These are phyloP conservation scores for Huntiella decipiens DNA, from an alignment of 2,329 filamentous ascomycete species.

Conservation along the genomic window DNA sequence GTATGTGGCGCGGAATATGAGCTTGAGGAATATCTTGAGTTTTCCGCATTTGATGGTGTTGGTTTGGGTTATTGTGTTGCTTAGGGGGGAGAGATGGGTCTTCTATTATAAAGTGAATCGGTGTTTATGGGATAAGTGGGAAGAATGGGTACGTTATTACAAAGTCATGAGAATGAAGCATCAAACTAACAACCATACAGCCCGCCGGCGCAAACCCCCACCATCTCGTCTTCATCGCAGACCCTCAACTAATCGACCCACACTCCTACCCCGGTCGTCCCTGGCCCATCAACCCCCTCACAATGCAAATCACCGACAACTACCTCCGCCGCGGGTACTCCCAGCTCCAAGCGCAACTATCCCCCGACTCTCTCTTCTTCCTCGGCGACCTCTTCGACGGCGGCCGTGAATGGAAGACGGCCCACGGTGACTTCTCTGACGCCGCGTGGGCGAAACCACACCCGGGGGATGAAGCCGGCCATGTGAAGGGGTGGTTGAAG, in stretches of 20 bases:
- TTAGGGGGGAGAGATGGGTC: constrained; percentile 69
- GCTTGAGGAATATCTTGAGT: constrained; percentile 33
- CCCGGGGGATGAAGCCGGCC: constrained; percentile 31
- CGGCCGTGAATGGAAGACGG: constrained; percentile 81
- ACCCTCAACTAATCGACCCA: constrained; percentile 81
- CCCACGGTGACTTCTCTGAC: constrained; percentile 37
- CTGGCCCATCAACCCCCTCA: constrained; percentile 36
- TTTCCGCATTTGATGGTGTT: constrained; percentile 48
- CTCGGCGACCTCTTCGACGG: constrained; percentile 91
- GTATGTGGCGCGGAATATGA: constrained; percentile 23
- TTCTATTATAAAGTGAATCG: constrained; percentile 51
- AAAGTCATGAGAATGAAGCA: neutral
- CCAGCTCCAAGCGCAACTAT: constrained; percentile 54
- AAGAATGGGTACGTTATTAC: constrained; percentile 55
- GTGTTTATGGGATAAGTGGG: constrained; percentile 78
- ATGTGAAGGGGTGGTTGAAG: constrained; percentile 47
- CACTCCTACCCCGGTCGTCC: constrained; percentile 81
- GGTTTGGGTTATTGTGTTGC: constrained; percentile 57
- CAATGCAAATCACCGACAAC: constrained; percentile 55
- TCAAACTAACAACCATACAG: constrained; percentile 26
- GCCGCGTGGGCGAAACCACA: constrained; percentile 36
- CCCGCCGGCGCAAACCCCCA: constrained; percentile 62
- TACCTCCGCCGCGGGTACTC: constrained; percentile 72
- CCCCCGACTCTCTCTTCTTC: constrained; percentile 80
- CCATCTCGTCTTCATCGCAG: constrained; percentile 66